Evolutionary conservation across 2,329 filamentous ascomycete species (phyloP), one percentile per base, ranked within the genome.

Genomic region (Phoma herbarum): DNA sequence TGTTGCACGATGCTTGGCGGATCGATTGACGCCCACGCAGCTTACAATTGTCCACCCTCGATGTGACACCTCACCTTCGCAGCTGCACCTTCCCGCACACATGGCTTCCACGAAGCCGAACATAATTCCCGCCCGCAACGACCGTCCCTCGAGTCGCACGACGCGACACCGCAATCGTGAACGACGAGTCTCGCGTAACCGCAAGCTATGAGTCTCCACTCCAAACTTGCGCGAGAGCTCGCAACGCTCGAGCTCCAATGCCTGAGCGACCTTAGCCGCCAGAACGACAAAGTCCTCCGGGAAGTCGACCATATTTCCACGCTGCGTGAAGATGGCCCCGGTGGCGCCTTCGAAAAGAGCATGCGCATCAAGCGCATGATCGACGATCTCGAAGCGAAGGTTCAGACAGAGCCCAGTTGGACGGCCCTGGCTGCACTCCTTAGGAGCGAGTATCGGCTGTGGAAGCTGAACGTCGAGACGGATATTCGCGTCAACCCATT

Each of bases 361-460:
- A 35, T 77, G 49, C 64, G 64, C 28, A 50, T 76, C 51, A 77
- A 77, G 59, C 68, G 67, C 35, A 74, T 69, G 25, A 61, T 78
- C 31, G 75, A 77, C 49, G 56, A 54, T 25, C 62, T 68, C 47
- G 75, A 74, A 48, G 53, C 37, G 8, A 49, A 25, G 60, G 69
- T 66, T 7, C 52, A 57, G 26, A 20, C 31, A 2, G 49, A 61
- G 49, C 69, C 74, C 7, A 69, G 60, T 20, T 65, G 64, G 64
- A 26, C 59, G 18, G 48, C 53, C 18, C 65, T 77, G 35, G 66
- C 73, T 4, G 60, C 70, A 8, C 57, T 77, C 16, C 52, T 77
- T 12, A 74, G 75, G 42, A 73, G 72, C 71, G 76, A 78, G 60
- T 75, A 74, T 55, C 65, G 66, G 26, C 70, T 79, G 20, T 78